Evolutionary conservation across 2,329 filamentous ascomycete species (phyloP), one percentile per base, ranked within the genome.

Genomic region (Trichoderma afroharzianum): DNA sequence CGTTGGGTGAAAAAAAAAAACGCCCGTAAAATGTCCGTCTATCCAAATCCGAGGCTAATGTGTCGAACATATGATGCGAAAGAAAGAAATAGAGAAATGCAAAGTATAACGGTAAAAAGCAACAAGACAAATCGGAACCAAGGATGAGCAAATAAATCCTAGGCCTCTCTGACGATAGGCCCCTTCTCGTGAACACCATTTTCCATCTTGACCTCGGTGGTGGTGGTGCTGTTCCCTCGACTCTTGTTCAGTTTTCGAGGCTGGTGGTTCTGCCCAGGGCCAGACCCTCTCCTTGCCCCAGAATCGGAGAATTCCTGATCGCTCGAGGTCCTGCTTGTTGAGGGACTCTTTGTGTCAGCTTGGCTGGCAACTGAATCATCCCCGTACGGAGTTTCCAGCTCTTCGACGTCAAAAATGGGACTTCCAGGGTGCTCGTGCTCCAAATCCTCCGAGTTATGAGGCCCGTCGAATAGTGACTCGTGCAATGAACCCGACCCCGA

Each of bases 211-310:
- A 74, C 68, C 33, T 74, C 76, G 39, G 15, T 43, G 36, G 36
- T 36, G 12, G 74, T 75, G 36, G 83, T 82, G 74, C 79, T 83
- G 72, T 75, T 81, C 30, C 77, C 79, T 30, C 82, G 80, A 66
- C 74, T 78, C 76, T 85, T 86, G 24, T 79, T 81, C 39, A 85
- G 77, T 74, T 85, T 85, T 66, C 80, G 81, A 43, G 79, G 81
- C 61, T 79, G 78, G n/a, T 81, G 78, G 72, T 81, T 83, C 21
- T 78, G 78, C 32, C 74, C 73, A 26, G 74, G 72, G 14, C 73
- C 70, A 61, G 71, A 67, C 21, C 76, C 75, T 63, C 76, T 74
- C 11, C 77, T 73, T 2, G 78, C 79, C 3, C 72, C 76, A 18
- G 73, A 73, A 30, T 82, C 80, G 8, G 76, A 74, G 9, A 76